Base-by-base conservation (phyloP, 2,329 filamentous ascomycete genomes). In the Anthostomella pinea region DNA sequence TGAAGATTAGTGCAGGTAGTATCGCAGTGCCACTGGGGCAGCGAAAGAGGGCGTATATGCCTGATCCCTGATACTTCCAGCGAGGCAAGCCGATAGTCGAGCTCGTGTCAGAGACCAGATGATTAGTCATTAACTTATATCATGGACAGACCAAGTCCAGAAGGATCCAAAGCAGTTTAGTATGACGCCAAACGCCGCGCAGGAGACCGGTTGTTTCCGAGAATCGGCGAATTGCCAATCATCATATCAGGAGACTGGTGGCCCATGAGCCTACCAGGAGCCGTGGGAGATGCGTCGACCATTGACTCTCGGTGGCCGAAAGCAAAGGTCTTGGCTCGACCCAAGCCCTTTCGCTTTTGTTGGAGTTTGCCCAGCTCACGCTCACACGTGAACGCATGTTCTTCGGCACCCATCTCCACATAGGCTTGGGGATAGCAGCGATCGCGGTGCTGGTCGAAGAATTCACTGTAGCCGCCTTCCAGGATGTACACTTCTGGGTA, bases 401-500 rank as follows among this genome's bases (percentile, higher is more conserved):
- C 87, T 59, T 91, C 85, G 48, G 86, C 87, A 49, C 83, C 85
- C 93, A 98, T 98, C 65, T 93, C 89, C 41, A 98, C 87, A 59
- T 98, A 98, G 59, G 91, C 89, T 56, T 95, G 90, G 15, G 93
- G 93, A 54, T 83, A 93, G 72, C 93, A 98, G 43, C 90, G 81
- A 30, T 75, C 68, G 34, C 82, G 81, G 62, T 95, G 81, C 47
- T 87, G 73, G 16, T 77, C 70, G 62, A 91, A 98, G 72, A 98
- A 98, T 18, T 81, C 81, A 63, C 89, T 95, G 69, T 98, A 98
- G 27, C 93, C 93, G 43, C 93, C 93, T 49, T 97, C 89, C 25
- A 98, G 73, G 53, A 98, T 95, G 64, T 98, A 98, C 48, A 97
- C 82, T 62, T 98, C 93, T 2, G 93, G 93, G 57, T 95, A 98